phyloP scores from a whole-genome alignment of 2,329 filamentous ascomycete genomes.

The Sporothrix phasma region DNA sequence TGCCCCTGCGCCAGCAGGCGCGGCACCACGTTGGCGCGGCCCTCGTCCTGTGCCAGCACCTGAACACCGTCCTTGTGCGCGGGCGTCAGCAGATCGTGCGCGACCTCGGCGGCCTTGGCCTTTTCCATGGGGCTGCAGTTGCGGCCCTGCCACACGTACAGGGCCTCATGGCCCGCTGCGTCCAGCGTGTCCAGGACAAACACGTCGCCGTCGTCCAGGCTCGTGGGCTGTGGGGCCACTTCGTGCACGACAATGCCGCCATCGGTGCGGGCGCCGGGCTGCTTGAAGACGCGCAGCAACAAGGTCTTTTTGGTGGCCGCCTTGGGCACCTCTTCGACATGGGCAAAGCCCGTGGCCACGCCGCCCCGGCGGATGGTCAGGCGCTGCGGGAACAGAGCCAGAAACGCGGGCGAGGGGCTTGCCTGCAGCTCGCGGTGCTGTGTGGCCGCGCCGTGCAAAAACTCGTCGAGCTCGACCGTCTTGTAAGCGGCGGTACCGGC shows the following conservation, averaged over 20 bases:
- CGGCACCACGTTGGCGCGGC: slow-evolving; percentile 44
- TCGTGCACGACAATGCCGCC: slow-evolving; percentile 51
- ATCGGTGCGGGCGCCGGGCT: slow-evolving; percentile 36
- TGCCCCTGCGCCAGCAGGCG: slow-evolving; percentile 36
- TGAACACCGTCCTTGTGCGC: slow-evolving; percentile 57
- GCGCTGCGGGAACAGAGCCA: slow-evolving; percentile 46
- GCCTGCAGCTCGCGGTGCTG: slow-evolving; percentile 57
- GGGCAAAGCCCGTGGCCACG: slow-evolving; percentile 51
- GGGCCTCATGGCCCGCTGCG: slow-evolving; percentile 42
- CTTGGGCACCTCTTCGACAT: slow-evolving; percentile 39
- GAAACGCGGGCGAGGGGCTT: slow-evolving; percentile 49
- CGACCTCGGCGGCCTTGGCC: slow-evolving; percentile 56
- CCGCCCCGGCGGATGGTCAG: slow-evolving; percentile 52
- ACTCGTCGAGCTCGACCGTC: slow-evolving; percentile 60
- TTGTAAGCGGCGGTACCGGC: slow-evolving; percentile 61
- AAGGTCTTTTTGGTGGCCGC: slow-evolving; percentile 31
- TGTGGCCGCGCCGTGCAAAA: slow-evolving; percentile 48
- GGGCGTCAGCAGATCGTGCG: slow-evolving; percentile 49
- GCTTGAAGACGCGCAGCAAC: slow-evolving; percentile 54
- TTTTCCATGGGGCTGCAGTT: slow-evolving; percentile 60
- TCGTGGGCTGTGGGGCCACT: slow-evolving; percentile 50
- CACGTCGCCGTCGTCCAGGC: slow-evolving; percentile 55
- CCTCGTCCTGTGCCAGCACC: slow-evolving; percentile 52
- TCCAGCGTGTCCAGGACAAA: slow-evolving; percentile 56
- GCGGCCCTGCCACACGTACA: slow-evolving; percentile 61